Percentiles rank a stretch among this genome's conserved stretches.
These are phyloP conservation scores for Venturiaceae sp. DNA, from an alignment of 2,329 filamentous ascomycete species.

Conservation along the genomic window DNA sequence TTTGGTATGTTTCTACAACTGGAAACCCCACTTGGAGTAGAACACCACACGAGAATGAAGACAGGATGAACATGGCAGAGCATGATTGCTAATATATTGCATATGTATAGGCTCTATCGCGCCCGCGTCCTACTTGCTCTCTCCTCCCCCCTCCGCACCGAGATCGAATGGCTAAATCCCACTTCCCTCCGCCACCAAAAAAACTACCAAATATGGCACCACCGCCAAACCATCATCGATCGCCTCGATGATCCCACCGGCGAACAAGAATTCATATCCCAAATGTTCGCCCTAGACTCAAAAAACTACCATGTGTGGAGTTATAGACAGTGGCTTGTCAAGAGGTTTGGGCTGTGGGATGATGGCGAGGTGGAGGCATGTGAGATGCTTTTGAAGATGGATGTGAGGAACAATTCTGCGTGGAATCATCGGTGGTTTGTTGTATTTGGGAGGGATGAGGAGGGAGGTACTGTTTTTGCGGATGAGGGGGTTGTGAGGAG, in stretches of 20 bases:
- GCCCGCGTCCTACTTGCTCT: constrained; percentile 63
- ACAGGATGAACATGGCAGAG: no score
- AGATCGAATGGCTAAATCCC: constrained; percentile 78
- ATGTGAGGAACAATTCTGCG: constrained; percentile 91
- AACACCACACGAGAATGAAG: neutral
- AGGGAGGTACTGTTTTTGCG: neutral
- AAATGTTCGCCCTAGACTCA: constrained; percentile 75
- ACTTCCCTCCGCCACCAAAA: constrained; percentile 79
- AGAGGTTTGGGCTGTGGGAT: constrained; percentile 49
- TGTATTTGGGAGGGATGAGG: constrained; percentile 55
- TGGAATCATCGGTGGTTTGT: constrained; percentile 97
- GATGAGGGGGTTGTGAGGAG: constrained; percentile 39
- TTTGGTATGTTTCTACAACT: constrained; percentile 59
- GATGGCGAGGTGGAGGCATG: constrained; percentile 58
- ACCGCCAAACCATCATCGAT: constrained; percentile 48
- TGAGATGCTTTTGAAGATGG: constrained; percentile 62
- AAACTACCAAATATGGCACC: constrained; percentile 96
- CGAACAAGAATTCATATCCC: constrained; percentile 66
- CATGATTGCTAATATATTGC: neutral
- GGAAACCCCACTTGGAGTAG: neutral
- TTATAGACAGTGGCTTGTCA: constrained; percentile 74
- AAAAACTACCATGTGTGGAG: constrained; percentile 99
- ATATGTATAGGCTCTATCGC: constrained; percentile 63
- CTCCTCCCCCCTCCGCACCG: constrained; percentile 51
- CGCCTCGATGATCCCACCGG: constrained; percentile 48